Conservation (phyloP, 2,329 filamentous ascomycete species). For the Boeremia exigua region DNA sequence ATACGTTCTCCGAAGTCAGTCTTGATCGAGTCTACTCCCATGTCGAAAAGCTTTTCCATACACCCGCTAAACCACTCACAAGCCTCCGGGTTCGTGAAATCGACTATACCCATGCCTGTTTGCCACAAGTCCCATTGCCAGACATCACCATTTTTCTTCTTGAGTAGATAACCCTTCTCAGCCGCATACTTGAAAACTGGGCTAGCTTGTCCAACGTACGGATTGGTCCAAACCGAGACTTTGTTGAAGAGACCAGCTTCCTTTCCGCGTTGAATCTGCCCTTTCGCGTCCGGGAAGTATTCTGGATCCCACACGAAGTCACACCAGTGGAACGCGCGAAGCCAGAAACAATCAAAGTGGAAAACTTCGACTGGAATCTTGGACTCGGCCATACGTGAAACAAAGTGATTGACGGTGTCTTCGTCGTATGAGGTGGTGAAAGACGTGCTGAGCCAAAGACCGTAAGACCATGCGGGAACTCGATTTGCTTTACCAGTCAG, state of each 20-base stretch:
- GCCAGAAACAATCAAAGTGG: constrained; percentile 81
- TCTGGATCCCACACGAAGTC: constrained; percentile 74
- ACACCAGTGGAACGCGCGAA: constrained; percentile 76
- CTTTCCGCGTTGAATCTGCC: constrained; percentile 69
- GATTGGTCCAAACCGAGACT: constrained; percentile 78
- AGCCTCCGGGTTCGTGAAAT: constrained; percentile 75
- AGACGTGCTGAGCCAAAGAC: constrained; percentile 77
- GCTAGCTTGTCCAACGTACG: constrained; percentile 74
- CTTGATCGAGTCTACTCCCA: constrained; percentile 75
- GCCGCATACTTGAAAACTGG: constrained; percentile 69
- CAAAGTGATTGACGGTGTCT: constrained; percentile 69
- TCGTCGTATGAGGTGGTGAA: constrained; percentile 78
- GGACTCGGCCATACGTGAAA: constrained; percentile 71
- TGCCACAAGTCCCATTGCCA: constrained; percentile 83
- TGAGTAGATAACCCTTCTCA: constrained; percentile 71
- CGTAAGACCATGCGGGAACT: constrained; percentile 76
- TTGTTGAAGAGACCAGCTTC: constrained; percentile 64
- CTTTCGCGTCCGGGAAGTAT: constrained; percentile 71
- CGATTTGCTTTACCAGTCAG: constrained; percentile 70
- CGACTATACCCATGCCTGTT: constrained; percentile 75
- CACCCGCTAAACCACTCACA: constrained; percentile 69
- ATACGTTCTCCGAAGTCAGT: constrained; percentile 79
- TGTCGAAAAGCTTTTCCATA: constrained; percentile 68
- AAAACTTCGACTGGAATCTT: constrained; percentile 73
- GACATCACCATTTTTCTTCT: constrained; percentile 70